Percentiles rank a stretch among this genome's conserved stretches.
These are phyloP conservation scores for Piper longum DNA, from an alignment of 164 flowering plant genomes.

Conservation along the genomic window DNA sequence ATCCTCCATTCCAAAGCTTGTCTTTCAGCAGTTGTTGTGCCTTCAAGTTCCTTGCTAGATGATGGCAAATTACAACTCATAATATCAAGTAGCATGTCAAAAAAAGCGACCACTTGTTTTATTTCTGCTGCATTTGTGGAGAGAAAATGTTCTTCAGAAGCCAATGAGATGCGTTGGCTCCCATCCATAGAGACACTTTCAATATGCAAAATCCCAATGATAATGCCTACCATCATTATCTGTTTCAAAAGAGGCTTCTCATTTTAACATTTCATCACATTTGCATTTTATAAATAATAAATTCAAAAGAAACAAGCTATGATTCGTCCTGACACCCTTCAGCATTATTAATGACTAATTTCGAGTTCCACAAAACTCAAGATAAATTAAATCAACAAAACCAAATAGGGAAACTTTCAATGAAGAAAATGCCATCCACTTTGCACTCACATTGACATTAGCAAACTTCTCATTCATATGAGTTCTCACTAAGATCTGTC, in stretches of 20 bases:
- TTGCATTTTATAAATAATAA: too few species aligned
- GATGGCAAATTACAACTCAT: slow-evolving; percentile 49
- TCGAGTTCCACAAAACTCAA: too few species aligned
- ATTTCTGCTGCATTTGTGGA: slow-evolving; percentile 36
- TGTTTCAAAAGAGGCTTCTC: slow-evolving; percentile 21
- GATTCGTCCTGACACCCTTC: too few species aligned
- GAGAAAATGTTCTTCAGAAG: slow-evolving; percentile 23
- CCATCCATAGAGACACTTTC: slow-evolving; percentile 44
- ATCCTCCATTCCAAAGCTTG: slow-evolving; percentile 86
- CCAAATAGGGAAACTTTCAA: too few species aligned
- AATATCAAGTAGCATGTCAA: slow-evolving; percentile 48
- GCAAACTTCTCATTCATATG: too few species aligned
- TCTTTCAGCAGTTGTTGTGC: slow-evolving; percentile 25
- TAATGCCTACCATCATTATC: slow-evolving; percentile 72
- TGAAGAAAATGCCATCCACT: too few species aligned
- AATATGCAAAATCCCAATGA: slow-evolving; percentile 80
- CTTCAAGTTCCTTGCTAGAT: slow-evolving; percentile 26
- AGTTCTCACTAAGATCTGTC: too few species aligned
- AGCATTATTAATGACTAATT: too few species aligned
- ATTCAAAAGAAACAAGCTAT: not conserved
- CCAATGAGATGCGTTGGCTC: slow-evolving; percentile 18
- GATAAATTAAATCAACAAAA: too few species aligned
- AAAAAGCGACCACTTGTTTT: slow-evolving; percentile 63
- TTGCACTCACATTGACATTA: too few species aligned
- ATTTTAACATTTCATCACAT: not conserved